phyloP scores from a whole-genome alignment of 1,284 basidiomycete species.

The Hortiboletus rubellus region DNA sequence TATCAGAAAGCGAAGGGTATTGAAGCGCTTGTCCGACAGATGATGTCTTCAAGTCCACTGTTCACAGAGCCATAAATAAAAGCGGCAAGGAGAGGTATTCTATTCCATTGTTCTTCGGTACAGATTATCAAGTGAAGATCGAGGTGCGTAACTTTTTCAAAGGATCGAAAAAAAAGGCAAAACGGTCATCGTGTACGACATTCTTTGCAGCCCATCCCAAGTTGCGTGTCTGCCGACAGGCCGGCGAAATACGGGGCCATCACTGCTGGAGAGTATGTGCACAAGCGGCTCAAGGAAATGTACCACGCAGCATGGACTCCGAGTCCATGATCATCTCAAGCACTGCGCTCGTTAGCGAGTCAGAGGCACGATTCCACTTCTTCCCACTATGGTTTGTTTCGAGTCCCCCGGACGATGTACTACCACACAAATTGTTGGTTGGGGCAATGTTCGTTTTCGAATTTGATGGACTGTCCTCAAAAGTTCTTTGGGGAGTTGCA shows the following conservation, averaged over 20 bases:
- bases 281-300: conserved; percentile 52
- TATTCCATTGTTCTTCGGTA: conserved; percentile 80
- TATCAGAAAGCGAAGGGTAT: background rate
- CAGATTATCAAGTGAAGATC: conserved; percentile 73
- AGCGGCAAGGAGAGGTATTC: conserved; percentile 73
- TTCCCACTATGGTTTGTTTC: too few relatives aligned
- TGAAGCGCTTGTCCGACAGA: conserved; percentile 44
- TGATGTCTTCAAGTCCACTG: conserved; percentile 84
- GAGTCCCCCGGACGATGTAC: too few relatives aligned
- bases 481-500: too few relatives aligned
- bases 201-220: conserved; percentile 56
- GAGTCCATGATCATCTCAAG: background rate
- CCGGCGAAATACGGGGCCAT: conserved; percentile 63
- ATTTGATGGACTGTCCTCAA: too few relatives aligned
- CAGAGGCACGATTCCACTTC: background rate
- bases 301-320: conserved; percentile 36
- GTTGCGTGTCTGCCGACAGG: conserved; percentile 60
- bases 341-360: background rate
- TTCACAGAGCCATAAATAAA: conserved; percentile 80
- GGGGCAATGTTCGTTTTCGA: too few relatives aligned
- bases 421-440: too few relatives aligned
- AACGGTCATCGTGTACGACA: background rate
- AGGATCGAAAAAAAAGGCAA: too few relatives aligned
- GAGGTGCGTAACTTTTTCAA: conserved; percentile 47
- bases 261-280: conserved; percentile 67